Base-by-base conservation (phyloP, 2,329 filamentous ascomycete genomes). In the Aureobasidium sp. region DNA sequence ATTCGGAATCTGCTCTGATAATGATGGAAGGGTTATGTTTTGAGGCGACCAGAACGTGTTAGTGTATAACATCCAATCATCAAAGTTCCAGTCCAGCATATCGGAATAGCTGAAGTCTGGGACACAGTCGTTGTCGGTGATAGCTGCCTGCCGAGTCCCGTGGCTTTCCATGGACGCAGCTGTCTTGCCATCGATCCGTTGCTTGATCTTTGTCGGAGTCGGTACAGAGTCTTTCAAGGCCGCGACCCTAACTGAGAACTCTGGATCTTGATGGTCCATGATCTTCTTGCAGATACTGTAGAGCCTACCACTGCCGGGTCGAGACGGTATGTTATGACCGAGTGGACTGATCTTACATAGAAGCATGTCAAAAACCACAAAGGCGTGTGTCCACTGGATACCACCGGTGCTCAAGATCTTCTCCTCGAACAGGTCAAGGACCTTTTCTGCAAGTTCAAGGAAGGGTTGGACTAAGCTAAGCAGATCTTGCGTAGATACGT, bases 61-160 rank as follows among this genome's bases (percentile, higher is more conserved):
- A 6, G 39, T 48, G 40, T 54, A 61, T 22, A 61, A 8, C 50
- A 61, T 61, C 60, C 60, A 61, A n/a, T 61, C 60, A 27, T 61
- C 60, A 22, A 56, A 61, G 40, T 56, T 54, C 60, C 60, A 61
- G 29, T 54, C 49, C 7, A 61, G 48, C 50, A 61, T 44, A 15
- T 61, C 58, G 9, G 47, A 47, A 29, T 33, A 50, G 39, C 37
- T 47, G 2, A 53, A 27, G 15, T 37, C 31, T n/a, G 58, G 14
- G 8, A 52, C 5, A 1, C 24, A 19, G 24, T 60, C 45, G 24
- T 12, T 40, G 24, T 44, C 44, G 6, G 24, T 40, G 12, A 17
- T 5, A 19, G 37, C 9, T 33, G 29, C 17, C 58, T 47, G 31
- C 19, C 48, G 54, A 37, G n/a, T 47, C 14, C 29, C 29, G 15